Percentiles rank a stretch among this genome's conserved stretches.
These are phyloP conservation scores for Diplocarpon rosae DNA, from an alignment of 2,329 filamentous ascomycete genomes.

Conservation along the genomic window DNA sequence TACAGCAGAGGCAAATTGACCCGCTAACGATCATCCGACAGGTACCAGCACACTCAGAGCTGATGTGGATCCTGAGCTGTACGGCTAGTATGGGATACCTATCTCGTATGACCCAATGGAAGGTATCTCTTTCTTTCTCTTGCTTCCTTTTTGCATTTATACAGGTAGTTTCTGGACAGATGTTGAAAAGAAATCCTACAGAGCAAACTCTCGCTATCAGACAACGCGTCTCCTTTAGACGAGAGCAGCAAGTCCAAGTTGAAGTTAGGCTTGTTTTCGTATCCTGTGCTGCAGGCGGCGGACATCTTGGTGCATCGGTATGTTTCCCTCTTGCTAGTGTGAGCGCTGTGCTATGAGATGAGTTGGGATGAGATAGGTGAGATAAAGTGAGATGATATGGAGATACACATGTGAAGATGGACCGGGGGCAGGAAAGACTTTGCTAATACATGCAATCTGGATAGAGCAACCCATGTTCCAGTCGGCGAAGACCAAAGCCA, in stretches of 20 bases:
- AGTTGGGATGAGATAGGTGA: background rate
- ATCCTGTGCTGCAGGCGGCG: conserved; percentile 89
- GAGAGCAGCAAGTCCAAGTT: conserved; percentile 49
- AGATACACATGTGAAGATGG: too few species aligned
- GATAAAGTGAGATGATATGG: too few species aligned
- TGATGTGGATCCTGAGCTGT: conserved; percentile 96
- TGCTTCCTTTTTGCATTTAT: background rate
- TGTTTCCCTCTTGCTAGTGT: conserved; percentile 4
- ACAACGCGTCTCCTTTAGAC: conserved; percentile 47
- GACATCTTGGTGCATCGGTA: conserved; percentile 81
- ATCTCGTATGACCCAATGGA: conserved; percentile 99
- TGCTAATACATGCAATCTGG: conserved; percentile 2
- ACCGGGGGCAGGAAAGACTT: background rate
- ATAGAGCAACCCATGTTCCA: conserved; percentile 80
- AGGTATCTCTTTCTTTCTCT: conserved; percentile 43
- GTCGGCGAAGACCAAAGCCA: conserved; percentile 94
- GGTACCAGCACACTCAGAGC: conserved; percentile 70
- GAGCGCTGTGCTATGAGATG: background rate
- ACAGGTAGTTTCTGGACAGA: background rate
- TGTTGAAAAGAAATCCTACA: conserved; percentile 31
- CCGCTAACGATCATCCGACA: conserved; percentile 25
- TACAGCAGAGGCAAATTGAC: background rate
- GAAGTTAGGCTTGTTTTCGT: conserved; percentile 87
- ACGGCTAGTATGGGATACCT: conserved; percentile 86
- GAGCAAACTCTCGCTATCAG: conserved; percentile 53